phyloP scores from a whole-genome alignment of 148 eudicot species.

The Hydrangea macrophylla region DNA sequence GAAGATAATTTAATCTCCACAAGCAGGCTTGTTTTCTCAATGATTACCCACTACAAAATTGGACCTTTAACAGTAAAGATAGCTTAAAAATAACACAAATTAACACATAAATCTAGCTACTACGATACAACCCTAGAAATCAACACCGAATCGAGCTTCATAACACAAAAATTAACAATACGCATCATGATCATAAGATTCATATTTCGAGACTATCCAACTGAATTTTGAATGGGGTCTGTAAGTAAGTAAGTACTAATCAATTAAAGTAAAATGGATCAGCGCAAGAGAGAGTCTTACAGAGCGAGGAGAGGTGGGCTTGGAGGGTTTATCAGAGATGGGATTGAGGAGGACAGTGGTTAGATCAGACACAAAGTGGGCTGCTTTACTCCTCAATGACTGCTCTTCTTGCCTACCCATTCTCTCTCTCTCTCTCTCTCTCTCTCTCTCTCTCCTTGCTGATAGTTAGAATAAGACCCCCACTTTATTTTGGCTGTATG shows the following conservation, averaged over 20 bases:
- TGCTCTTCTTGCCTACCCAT: constrained; percentile 48
- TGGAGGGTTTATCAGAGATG: constrained; percentile 73
- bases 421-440: constrained; percentile 4
- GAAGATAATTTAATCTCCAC: no score
- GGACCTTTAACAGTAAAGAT: not conserved
- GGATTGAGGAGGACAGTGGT: constrained; percentile 83
- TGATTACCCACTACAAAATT: not conserved
- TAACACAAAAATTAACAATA: not conserved
- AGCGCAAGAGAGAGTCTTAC: constrained; percentile 16
- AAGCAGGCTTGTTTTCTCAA: no score
- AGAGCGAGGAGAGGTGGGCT: constrained; percentile 23
- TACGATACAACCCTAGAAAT: constrained; percentile 1
- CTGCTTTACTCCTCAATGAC: constrained; percentile 72
- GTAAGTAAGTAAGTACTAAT: not conserved
- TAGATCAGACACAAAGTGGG: constrained; percentile 66
- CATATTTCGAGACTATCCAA: not conserved
- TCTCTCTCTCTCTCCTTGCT: no score
- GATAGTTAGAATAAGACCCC: not conserved
- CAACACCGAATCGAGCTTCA: not conserved
- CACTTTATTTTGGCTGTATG: not conserved
- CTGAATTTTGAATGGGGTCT: not conserved
- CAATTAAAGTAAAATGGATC: not conserved
- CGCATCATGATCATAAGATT: not conserved
- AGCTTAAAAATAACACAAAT: not conserved
- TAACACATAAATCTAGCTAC: not conserved